These are phyloP conservation scores for Petunia secreta DNA, from an alignment of 257 asterid genomes.

Conservation along the genomic window DNA sequence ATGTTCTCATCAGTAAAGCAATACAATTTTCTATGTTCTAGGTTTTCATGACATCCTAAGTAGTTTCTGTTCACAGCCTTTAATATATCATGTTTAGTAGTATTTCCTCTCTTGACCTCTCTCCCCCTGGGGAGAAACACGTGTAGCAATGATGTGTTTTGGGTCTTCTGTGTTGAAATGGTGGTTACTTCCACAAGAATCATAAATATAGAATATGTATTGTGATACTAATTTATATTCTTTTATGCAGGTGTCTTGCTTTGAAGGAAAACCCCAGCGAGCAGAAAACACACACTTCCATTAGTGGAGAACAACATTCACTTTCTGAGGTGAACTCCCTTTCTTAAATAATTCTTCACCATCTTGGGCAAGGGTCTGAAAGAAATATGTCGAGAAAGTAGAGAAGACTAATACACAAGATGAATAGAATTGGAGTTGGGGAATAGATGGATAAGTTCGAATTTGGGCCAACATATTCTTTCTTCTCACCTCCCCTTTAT, in stretches of 20 bases:
- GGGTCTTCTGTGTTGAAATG: neutral
- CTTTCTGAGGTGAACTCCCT: slow-evolving; percentile 48
- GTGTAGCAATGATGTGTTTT: neutral
- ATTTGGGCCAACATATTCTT: slow-evolving; percentile 17
- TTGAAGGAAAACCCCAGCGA: slow-evolving; percentile 34
- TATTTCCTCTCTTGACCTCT: no score
- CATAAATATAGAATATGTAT: neutral
- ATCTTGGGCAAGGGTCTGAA: slow-evolving; percentile 4
- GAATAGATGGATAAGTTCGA: neutral
- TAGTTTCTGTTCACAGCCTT: no score
- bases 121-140: no score
- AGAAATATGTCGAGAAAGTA: neutral
- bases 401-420: slow-evolving; percentile 6
- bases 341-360: slow-evolving; percentile 7
- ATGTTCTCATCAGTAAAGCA: no score
- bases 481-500: slow-evolving; percentile 13
- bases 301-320: slow-evolving; percentile 55
- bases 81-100: no score
- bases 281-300: slow-evolving; percentile 46
- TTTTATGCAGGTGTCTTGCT: slow-evolving; percentile 52
- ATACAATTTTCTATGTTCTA: no score
- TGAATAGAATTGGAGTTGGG: slow-evolving; percentile 11
- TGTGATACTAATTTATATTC: slow-evolving; percentile 5
- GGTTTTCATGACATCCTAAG: no score
- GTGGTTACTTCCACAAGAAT: neutral